Conservation (phyloP, 257 asterid species). For the Apocynum venetum region DNA sequence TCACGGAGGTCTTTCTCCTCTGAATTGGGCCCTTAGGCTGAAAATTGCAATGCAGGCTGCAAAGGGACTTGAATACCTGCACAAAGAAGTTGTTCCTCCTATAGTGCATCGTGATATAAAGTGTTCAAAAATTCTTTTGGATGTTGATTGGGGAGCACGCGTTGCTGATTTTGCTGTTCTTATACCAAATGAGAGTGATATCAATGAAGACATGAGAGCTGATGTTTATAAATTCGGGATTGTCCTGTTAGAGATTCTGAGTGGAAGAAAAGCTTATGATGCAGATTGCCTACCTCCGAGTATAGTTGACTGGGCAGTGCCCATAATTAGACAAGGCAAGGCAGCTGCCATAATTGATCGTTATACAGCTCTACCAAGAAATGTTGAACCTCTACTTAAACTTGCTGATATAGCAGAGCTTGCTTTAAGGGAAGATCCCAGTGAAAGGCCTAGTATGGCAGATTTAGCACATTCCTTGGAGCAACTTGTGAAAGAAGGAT, state of each 20-base stretch:
- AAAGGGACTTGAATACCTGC: slow-evolving; percentile 79
- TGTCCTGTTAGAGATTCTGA: slow-evolving; percentile 79
- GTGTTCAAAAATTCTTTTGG: slow-evolving; percentile 88
- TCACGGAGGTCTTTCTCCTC: slow-evolving; percentile 73
- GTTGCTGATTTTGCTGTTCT: slow-evolving; percentile 71
- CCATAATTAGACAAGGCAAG: slow-evolving; percentile 63
- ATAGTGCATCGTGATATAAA: slow-evolving; percentile 73
- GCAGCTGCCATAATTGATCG: slow-evolving; percentile 81
- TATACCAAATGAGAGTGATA: slow-evolving; percentile 49
- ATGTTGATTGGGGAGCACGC: slow-evolving; percentile 75
- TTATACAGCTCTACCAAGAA: slow-evolving; percentile 66
- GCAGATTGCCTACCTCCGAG: slow-evolving; percentile 62
- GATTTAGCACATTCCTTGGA: slow-evolving; percentile 63
- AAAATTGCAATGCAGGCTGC: slow-evolving; percentile 82
- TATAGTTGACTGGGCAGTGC: slow-evolving; percentile 85
- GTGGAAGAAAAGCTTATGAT: slow-evolving; percentile 76
- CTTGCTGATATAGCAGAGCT: slow-evolving; percentile 85
- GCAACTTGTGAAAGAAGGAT: slow-evolving; percentile 67
- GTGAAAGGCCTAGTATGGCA: slow-evolving; percentile 51
- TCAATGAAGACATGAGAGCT: slow-evolving; percentile 39
- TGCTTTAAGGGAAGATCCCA: slow-evolving; percentile 64
- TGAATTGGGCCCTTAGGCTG: slow-evolving; percentile 71
- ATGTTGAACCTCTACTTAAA: slow-evolving; percentile 83
- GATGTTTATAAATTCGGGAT: slow-evolving; percentile 85
- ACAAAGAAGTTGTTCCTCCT: slow-evolving; percentile 69